These are phyloP conservation scores for Tephrocybe sp. DNA, from an alignment of 768 basidiomycete species.

Conservation along the genomic window DNA sequence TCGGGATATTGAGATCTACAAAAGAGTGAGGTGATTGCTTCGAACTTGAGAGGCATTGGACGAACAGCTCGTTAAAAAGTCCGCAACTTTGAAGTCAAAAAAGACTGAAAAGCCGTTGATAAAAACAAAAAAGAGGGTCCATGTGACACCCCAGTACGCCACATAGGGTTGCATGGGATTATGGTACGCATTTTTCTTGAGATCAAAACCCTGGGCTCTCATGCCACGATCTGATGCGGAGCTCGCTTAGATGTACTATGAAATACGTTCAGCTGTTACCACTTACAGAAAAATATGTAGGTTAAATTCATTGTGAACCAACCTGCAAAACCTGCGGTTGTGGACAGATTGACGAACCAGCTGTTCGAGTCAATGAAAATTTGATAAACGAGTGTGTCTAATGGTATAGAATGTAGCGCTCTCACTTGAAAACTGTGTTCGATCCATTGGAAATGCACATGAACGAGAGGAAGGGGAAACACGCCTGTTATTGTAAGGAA, in stretches of 20 bases:
- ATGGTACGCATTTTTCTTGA: constrained; percentile 61
- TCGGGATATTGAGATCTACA: constrained; percentile 48
- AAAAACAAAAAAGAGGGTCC: constrained; percentile 61
- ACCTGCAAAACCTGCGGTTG: constrained; percentile 66
- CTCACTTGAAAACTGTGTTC: constrained; percentile 57
- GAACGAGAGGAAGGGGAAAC: constrained; percentile 54
- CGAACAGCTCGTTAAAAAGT: constrained; percentile 47
- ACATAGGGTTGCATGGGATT: constrained; percentile 65
- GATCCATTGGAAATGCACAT: constrained; percentile 63
- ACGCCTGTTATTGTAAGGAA: constrained; percentile 25
- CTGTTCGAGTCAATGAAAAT: constrained; percentile 23
- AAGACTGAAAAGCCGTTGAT: constrained; percentile 58
- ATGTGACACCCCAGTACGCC: constrained; percentile 69
- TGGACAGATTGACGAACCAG: constrained; percentile 72
- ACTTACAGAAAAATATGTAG: constrained; percentile 70
- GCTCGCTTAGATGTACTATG: not conserved
- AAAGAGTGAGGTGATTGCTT: not conserved
- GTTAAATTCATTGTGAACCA: constrained; percentile 73
- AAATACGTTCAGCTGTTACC: not conserved
- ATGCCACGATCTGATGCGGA: constrained; percentile 52
- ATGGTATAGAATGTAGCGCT: constrained; percentile 1
- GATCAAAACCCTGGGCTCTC: constrained; percentile 63
- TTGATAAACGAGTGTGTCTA: not conserved
- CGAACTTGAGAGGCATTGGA: not conserved
- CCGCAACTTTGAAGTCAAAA: constrained; percentile 56